Conservation (phyloP, 2,329 filamentous ascomycete species). For the Diaporthe sp. region DNA sequence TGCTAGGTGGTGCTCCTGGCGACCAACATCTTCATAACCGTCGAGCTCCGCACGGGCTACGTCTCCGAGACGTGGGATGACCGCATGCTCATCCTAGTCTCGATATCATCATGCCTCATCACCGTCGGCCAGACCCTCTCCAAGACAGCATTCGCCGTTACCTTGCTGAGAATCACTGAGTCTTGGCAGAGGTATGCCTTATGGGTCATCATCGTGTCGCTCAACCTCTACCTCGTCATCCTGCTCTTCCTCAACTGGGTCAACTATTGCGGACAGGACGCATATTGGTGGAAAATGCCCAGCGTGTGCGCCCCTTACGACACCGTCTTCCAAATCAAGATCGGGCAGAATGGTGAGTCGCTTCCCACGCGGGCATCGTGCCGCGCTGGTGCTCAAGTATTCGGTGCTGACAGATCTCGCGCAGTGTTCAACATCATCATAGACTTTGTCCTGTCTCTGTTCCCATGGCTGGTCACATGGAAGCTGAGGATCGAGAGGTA, state of each 20-base stretch:
- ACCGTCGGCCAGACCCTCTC: conserved; percentile 53
- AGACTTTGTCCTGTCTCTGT: conserved; percentile 64
- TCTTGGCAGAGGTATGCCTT: conserved; percentile 57
- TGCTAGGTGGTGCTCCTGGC: conserved; percentile 55
- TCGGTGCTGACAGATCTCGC: neutral
- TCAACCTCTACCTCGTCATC: conserved; percentile 61
- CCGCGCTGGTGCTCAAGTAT: neutral
- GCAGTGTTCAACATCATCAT: conserved; percentile 66
- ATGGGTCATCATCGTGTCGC: conserved; percentile 63
- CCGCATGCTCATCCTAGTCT: conserved; percentile 67
- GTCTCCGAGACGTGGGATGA: conserved; percentile 62
- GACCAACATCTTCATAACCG: conserved; percentile 60
- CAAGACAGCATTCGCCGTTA: conserved; percentile 55
- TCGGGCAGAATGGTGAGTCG: conserved; percentile 62
- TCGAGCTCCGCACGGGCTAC: conserved; percentile 65
- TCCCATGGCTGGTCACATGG: conserved; percentile 65
- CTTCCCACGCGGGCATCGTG: neutral
- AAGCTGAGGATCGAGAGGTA: conserved; percentile 60
- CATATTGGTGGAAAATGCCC: conserved; percentile 60
- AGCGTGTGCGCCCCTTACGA: conserved; percentile 57
- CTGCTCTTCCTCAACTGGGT: conserved; percentile 65
- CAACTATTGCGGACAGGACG: conserved; percentile 57
- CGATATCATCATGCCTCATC: conserved; percentile 55
- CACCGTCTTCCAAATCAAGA: conserved; percentile 61
- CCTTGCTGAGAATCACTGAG: conserved; percentile 58